A percentile compares a stretch with the other conserved stretches of the same genome.
Conservation (phyloP, 371 early-diverging fungal species). For the Rhizopus arrhizus region DNA sequence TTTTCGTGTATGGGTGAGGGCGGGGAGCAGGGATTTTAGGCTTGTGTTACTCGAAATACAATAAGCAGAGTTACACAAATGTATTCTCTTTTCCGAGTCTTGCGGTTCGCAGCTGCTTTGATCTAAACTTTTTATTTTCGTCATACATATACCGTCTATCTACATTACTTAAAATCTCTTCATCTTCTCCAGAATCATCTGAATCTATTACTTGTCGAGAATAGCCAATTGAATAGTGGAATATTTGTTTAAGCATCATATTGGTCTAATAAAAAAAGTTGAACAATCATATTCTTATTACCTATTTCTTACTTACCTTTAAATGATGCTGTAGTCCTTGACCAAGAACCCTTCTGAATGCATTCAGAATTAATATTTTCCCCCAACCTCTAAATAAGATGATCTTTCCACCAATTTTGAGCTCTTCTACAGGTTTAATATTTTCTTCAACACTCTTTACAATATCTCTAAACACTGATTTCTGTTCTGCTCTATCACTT, state of each 20-base stretch:
- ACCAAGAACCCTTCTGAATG: constrained; percentile 37
- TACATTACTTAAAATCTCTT: constrained; percentile 29
- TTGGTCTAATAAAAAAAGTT: constrained; percentile 9
- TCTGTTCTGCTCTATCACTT: constrained; percentile 66
- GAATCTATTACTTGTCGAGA: constrained; percentile 27
- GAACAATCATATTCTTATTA: background rate
- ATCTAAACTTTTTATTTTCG: constrained; percentile 39
- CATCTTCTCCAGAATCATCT: constrained; percentile 16
- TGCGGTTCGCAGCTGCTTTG: constrained; percentile 37
- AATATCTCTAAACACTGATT: constrained; percentile 71
- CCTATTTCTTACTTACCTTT: constrained; percentile 16
- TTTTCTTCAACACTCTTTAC: constrained; percentile 67
- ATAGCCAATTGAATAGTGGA: constrained; percentile 26
- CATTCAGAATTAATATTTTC: constrained; percentile 35
- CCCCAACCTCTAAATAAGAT: constrained; percentile 59
- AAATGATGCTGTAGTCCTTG: constrained; percentile 45
- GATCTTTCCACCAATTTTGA: constrained; percentile 45
- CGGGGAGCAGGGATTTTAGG: background rate
- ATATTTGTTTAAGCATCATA: constrained; percentile 35
- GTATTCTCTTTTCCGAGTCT: constrained; percentile 30
- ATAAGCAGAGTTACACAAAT: constrained; percentile 5
- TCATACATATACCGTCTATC: constrained; percentile 39
- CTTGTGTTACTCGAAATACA: constrained; percentile 1
- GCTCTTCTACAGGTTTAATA: constrained; percentile 48
- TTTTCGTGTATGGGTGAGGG: background rate